Conservation (phyloP, 352 stramenopile genomes). For the Phytopythium chamaehyphon region DNA sequence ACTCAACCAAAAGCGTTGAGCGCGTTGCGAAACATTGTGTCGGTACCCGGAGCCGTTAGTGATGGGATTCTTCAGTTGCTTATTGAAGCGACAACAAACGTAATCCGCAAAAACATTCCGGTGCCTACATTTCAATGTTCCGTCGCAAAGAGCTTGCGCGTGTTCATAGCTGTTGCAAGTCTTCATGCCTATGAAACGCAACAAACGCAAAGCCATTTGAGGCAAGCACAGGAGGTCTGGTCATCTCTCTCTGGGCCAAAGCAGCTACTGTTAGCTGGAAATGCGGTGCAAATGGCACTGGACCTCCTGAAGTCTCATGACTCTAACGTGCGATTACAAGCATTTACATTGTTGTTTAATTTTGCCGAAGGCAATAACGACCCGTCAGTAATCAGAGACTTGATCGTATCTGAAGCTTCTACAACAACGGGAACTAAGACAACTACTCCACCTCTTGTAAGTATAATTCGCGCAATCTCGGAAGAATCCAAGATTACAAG, state of each 20-base stretch:
- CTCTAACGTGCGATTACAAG: constrained; percentile 37
- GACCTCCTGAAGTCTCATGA: constrained; percentile 38
- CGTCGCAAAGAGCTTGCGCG: constrained; percentile 35
- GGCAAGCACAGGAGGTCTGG: constrained; percentile 13
- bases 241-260: not conserved
- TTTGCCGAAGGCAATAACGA: constrained; percentile 47
- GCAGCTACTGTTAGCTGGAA: constrained; percentile 27
- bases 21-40: constrained; percentile 26
- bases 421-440: constrained; percentile 23
- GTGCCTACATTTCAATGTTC: constrained; percentile 26
- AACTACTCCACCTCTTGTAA: constrained; percentile 31
- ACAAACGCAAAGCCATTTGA: constrained; percentile 12
- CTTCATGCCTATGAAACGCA: constrained; percentile 19
- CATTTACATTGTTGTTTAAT: constrained; percentile 30
- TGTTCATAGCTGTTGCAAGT: constrained; percentile 45
- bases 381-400: constrained; percentile 13
- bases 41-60: constrained; percentile 11
- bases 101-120: constrained; percentile 29
- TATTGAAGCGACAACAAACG: constrained; percentile 22
- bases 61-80: constrained; percentile 8
- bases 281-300: constrained; percentile 35
- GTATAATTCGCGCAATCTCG: constrained; percentile 44
- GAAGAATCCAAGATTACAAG: constrained; percentile 24
- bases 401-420: constrained; percentile 17
- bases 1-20: constrained; percentile 44